These are phyloP conservation scores for Chiua virens DNA, from an alignment of 768 basidiomycete genomes.

Conservation along the genomic window DNA sequence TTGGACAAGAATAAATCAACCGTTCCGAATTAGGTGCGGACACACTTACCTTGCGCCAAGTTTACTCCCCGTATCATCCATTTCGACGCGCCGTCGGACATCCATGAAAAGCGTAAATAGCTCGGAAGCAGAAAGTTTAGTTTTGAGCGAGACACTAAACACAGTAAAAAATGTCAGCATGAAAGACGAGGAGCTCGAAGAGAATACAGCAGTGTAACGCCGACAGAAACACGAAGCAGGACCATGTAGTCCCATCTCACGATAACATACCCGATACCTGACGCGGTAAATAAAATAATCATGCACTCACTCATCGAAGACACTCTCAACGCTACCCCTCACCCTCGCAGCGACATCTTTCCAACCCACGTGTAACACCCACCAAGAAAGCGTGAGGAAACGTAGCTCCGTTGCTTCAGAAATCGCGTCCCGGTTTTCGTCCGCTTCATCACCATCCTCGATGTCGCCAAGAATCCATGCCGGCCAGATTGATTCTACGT, in stretches of 20 bases:
- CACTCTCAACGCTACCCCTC: conserved; percentile 71
- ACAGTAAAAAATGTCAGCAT: conserved; percentile 10
- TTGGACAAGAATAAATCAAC: background rate
- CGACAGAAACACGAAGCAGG: background rate
- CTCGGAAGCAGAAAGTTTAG: conserved; percentile 67
- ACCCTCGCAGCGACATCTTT: conserved; percentile 77
- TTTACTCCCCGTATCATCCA: conserved; percentile 46
- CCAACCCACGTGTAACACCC: conserved; percentile 92
- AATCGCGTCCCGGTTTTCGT: conserved; percentile 37
- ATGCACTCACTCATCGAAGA: conserved; percentile 73
- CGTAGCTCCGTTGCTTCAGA: conserved; percentile 71
- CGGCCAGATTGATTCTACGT: conserved; percentile 25
- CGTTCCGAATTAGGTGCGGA: background rate
- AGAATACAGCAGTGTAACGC: background rate
- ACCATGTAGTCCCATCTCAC: background rate
- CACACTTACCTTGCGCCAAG: conserved; percentile 16
- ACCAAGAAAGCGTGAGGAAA: conserved; percentile 89
- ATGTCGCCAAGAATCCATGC: conserved; percentile 23
- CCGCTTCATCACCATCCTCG: conserved; percentile 28
- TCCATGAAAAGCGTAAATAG: conserved; percentile 68
- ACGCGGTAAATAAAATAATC: background rate
- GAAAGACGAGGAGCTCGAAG: background rate
- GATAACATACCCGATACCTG: background rate
- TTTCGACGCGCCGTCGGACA: conserved; percentile 76
- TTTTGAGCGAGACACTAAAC: conserved; percentile 78